Base-by-base conservation (phyloP, 169 alveolate species). In the Babesia microti region DNA sequence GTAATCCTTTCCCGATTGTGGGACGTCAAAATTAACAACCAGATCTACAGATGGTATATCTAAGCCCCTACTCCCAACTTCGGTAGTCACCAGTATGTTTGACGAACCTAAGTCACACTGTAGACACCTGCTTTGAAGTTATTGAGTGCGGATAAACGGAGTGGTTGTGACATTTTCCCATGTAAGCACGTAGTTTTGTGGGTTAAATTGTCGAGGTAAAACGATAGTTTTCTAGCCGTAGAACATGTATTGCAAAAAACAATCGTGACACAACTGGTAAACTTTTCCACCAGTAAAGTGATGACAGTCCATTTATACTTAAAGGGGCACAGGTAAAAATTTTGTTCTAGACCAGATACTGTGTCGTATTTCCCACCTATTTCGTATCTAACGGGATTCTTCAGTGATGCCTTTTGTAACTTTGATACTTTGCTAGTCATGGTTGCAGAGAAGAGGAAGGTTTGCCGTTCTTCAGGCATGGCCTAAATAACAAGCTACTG, bases 11-110 rank as follows among this genome's bases (percentile, higher is more conserved):
- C 95, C 78, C 29, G 91, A 78, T 21, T 70, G 49, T 1, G 98
- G 98, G 39, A 95, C 79, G 79, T 97, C 99, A 67, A 85, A 93
- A 76, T 97, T 94, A 24, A 97, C 73, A 33, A 95, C 99, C 24
- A 89, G 76, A 56, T 91, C 95, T 4, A 96, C 98, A 34, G 79
- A 78, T 7, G 98, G 98, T 41, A 97, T 87, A 73, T 97, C 99
- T 4, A 97, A 65, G 0, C 99, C 99, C 41, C 99, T 78, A 23
- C 97, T 91, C 0, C 98, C 99, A 0, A 96, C 99, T 65, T 96
- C 98, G 6, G 99, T 96, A 6, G 96, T 97, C 12, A 95, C 84
- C 61, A 95, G 75, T 17, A 92, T 81, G 40, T 78, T 81, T 27
- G 79, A 55, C 36, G 55, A 12, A 9, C 79, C 79, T 32, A 11